Evolutionary conservation across 305 asterid species (phyloP).

Genomic region (Solanum hybrid): DNA sequence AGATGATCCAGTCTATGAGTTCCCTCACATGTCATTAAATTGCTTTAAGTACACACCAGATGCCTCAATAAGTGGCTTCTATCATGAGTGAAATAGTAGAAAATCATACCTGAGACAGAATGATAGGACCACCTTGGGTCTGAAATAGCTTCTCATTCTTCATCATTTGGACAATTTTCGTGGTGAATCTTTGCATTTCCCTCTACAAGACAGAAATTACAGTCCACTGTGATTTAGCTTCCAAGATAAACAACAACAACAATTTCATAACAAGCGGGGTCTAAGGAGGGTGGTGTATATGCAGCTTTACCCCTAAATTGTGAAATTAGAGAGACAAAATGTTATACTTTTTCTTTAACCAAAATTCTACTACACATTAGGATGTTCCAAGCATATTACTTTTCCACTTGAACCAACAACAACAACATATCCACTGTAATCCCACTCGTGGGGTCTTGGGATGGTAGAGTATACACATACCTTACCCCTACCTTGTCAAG

Average conservation of each 20-base stretch:
- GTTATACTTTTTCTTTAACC: background rate
- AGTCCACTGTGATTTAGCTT: background rate
- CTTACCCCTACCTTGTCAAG: background rate
- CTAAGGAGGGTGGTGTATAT: background rate
- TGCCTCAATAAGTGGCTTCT: background rate
- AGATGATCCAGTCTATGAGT: background rate
- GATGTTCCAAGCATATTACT: background rate
- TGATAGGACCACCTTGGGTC: slow-evolving; percentile 93
- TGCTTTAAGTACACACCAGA: background rate
- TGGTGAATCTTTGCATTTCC: slow-evolving; percentile 80
- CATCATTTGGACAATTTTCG: slow-evolving; percentile 88
- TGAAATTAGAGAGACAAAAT: background rate
- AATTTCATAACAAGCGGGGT: background rate
- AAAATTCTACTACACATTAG: background rate
- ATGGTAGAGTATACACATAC: background rate
- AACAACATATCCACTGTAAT: background rate
- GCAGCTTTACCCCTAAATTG: background rate
- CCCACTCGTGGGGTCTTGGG: background rate
- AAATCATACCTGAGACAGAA: slow-evolving; percentile 75
- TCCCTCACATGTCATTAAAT: background rate
- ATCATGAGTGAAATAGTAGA: background rate
- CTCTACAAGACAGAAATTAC: slow-evolving; percentile 26
- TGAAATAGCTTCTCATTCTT: slow-evolving; percentile 72
- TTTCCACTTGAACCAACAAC: background rate
- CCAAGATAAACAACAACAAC: background rate